Evolutionary conservation across 1,139 yeast genomes (phyloP).

Genomic region (Nakaseomyces kungkrabaensis): DNA sequence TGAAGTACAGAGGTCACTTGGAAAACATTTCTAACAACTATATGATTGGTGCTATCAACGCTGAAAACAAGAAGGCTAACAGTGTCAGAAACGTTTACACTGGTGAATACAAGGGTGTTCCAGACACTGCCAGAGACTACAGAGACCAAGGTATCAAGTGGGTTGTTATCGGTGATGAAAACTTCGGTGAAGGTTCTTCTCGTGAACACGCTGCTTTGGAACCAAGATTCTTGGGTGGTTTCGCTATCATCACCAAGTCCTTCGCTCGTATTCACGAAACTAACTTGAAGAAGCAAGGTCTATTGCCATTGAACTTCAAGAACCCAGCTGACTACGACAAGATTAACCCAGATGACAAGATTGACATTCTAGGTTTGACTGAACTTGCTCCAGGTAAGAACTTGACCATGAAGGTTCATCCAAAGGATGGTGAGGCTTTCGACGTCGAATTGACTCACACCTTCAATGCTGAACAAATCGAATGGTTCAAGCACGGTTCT

Average conservation of each 20-base stretch:
- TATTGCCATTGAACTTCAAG: constrained; percentile 89
- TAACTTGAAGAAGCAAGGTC: constrained; percentile 94
- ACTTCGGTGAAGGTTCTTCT: constrained; percentile 99
- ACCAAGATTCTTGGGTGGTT: constrained; percentile 99
- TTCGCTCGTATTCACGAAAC: constrained; percentile 97
- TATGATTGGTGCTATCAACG: constrained; percentile 98
- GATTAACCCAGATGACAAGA: constrained; percentile 82
- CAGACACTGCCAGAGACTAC: constrained; percentile 92
- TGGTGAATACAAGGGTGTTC: constrained; percentile 90
- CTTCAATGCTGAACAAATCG: constrained; percentile 90
- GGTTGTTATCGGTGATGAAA: constrained; percentile 99
- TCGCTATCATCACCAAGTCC: constrained; percentile 92
- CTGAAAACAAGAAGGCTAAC: constrained; percentile 95
- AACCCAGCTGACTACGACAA: constrained; percentile 87
- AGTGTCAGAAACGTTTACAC: constrained; percentile 80
- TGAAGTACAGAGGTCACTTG: constrained; percentile 99
- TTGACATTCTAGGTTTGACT: constrained; percentile 78
- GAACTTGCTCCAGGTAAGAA: constrained; percentile 90
- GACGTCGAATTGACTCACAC: constrained; percentile 88
- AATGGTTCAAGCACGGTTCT: constrained; percentile 98
- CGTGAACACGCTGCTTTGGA: constrained; percentile 99
- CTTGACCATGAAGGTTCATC: constrained; percentile 80
- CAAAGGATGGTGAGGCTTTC: constrained; percentile 78
- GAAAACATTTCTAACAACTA: constrained; percentile 97
- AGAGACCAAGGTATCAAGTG: constrained; percentile 86